Evolutionary conservation across 1,139 yeast species (phyloP), one percentile per base, ranked within the genome.

Genomic region (Diutina pseudorugosa): DNA sequence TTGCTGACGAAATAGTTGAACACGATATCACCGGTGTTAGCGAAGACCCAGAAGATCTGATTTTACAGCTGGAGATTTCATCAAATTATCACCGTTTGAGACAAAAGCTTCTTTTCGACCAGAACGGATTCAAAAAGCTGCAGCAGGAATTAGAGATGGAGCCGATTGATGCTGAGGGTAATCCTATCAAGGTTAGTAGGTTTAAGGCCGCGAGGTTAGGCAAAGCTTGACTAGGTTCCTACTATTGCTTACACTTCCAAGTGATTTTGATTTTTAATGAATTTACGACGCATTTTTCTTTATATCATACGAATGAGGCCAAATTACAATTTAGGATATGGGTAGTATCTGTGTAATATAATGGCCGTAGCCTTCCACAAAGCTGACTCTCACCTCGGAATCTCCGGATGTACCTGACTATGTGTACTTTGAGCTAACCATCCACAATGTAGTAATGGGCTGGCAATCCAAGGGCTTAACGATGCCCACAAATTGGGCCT

Each of bases 111-210:
- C 69, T 83, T 21, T 57, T 58, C 36, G 60, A 62, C 19, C 65
- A 70, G 51, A 68, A 69, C 52, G 62, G 71, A 30, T 20, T 64
- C 57, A 65, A 65, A 19, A 69, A 71, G 56, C 64, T 76, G 2
- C 75, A 75, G 7, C 66, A 70, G 53, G 89, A 79, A 52, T 61
- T 67, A 55, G 93, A 82, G 55, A 62, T 80, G 18, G 95, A 85
- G 60, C 89, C 89, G 0, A 69, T 85, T n/a, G 91, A 86, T 58
- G 85, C 81, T 55, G 64, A 70, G 43, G 89, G 88, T 0, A 77
- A 80, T 52, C 80, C 82, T 0, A 60, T 76, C 12, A 80, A 72
- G 57, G 68, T 79, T 1, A 86, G 95, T 61, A 69, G 90, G 52
- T 88, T 88, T 64, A 85, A 75, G 59, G 79, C 85, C 6, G 45